Base-by-base conservation (phyloP, 2,329 filamentous ascomycete genomes). In the Claviceps sp. region DNA sequence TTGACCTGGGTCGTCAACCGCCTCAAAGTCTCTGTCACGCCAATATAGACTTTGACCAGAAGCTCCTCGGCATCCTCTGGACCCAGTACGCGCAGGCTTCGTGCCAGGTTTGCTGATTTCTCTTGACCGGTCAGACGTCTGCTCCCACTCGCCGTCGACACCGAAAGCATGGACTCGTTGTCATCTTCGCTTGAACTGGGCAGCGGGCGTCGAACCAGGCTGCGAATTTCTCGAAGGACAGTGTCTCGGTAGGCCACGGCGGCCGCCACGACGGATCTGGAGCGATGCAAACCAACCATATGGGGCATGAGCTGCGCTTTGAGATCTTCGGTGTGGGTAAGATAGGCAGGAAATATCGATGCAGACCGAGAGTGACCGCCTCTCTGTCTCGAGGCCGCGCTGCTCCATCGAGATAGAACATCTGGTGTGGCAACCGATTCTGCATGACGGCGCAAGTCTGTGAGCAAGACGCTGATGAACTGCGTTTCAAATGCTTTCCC, bases 171-270 rank as follows among this genome's bases (percentile, higher is more conserved):
- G 0, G 89, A 95, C 64, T 93, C 88, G 55, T 85, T 87, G 63
- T 98, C 93, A 58, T 97, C 91, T 55, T 98, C 93, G 59, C 82
- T 93, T 11, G 91, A 95, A 62, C 89, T 95, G 0, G 93, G 93
- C 41, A 98, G 74, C 24, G 91, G 86, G 53, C 82, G 81, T 51
- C 89, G 80, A 48, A 98, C 91, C 48, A 97, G 73, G 38, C 80
- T 82, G 60, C 91, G 86, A 64, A 97, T 84, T 66, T 98, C 93
- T 48, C 87, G 83, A 56, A 95, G 71, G 13, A 95, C 81, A 0
- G 87, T 78, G 42, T 95, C 89, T 57, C 91, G 81, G 66, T 93
- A 97, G 0, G 84, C 81, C 41, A 84, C 78, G n/a, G 89, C 87
- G 19, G 93, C 93, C 39, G 84, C 80, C 4, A 82, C 82, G 2